Base-by-base conservation (phyloP, 164 flowering plant species). In the Amborella trichopoda region DNA sequence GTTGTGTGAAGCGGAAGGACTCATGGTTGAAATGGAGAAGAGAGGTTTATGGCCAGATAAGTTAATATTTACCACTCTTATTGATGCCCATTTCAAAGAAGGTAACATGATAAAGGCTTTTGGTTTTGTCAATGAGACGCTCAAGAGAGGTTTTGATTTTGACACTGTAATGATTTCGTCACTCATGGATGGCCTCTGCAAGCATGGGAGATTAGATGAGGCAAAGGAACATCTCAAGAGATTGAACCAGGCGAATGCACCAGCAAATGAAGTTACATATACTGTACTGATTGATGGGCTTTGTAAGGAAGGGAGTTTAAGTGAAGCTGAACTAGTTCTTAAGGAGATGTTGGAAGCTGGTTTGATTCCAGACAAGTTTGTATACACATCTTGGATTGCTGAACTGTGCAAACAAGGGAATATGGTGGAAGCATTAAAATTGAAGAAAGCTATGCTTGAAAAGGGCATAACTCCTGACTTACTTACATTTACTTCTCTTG, bases 291-390 rank as follows among this genome's bases (percentile, higher is more conserved):
- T 69, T 18, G 64, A 69, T 49, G 67, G 53, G 8, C 36, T 58
- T 53, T 58, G 67, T 40, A 69, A 66, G 55, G 57, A 54, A 40
- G 73, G 73, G 22, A 48, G 55, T 27, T 33, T 51, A 17, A 23
- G 13, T 41, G 60, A 62, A 48, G 72, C 58, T 36, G 68, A 61
- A 49, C 27, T 20, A 27, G 46, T 67, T 6, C 40, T 62, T 18
- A 46, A 21, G 28, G 72, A 71, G 52, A 68, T 71, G 69, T 36
- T 48, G 43, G 63, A 54, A 19, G 57, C 52, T 3, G 76, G 76
- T 12, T 55, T 70, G 26, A 22, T 40, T 49, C 62, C 67, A 6
- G 65, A 70, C 41, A 67, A 61, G 48, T 56, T 44, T 49, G 18
- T 56, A 12, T 68, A 61, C 50, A 68, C 73, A 5, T 56, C 66